These are phyloP conservation scores for Sporothrix euskadiensis DNA, from an alignment of 2,329 filamentous ascomycete species.

Conservation along the genomic window DNA sequence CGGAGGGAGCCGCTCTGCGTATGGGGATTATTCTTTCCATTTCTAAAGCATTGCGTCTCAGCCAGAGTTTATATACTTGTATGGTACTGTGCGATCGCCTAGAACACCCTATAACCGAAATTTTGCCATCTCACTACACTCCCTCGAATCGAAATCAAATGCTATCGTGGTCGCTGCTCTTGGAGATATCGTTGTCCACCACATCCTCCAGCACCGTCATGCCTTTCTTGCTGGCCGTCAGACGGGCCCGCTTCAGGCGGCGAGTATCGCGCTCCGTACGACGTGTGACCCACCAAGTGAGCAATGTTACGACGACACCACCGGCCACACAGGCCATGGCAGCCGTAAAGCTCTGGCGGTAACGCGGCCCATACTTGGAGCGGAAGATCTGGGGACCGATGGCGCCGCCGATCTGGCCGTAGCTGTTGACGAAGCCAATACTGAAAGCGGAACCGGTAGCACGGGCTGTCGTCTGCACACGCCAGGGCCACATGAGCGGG, in stretches of 20 bases:
- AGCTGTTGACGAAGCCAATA: constrained; percentile 32
- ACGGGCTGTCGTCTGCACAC: constrained; percentile 27
- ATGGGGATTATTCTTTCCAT: too few relatives aligned
- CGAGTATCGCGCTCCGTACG: constrained; percentile 29
- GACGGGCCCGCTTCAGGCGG: constrained; percentile 25
- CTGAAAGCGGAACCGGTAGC: constrained; percentile 31
- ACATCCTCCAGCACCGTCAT: constrained; percentile 30
- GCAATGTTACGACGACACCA: constrained; percentile 21
- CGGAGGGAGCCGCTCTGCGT: too few relatives aligned
- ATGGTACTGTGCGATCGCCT: too few relatives aligned
- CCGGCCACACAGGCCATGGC: constrained; percentile 28
- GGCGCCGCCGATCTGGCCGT: constrained; percentile 33
- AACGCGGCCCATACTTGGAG: constrained; percentile 28
- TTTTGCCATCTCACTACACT: too few relatives aligned
- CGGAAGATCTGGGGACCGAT: constrained; percentile 31
- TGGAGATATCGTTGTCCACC: constrained; percentile 27
- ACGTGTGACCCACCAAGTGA: constrained; percentile 30
- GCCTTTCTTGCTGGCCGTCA: constrained; percentile 26
- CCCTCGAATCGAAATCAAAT: not conserved
- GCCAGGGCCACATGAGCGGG: constrained; percentile 34
- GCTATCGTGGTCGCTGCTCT: constrained; percentile 22
- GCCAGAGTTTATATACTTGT: too few relatives aligned
- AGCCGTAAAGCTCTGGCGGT: constrained; percentile 27
- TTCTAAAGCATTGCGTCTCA: too few relatives aligned
- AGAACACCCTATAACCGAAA: too few relatives aligned